phyloP scores from a whole-genome alignment of 2,329 filamentous ascomycete species.

The Phialocephala sp. region DNA sequence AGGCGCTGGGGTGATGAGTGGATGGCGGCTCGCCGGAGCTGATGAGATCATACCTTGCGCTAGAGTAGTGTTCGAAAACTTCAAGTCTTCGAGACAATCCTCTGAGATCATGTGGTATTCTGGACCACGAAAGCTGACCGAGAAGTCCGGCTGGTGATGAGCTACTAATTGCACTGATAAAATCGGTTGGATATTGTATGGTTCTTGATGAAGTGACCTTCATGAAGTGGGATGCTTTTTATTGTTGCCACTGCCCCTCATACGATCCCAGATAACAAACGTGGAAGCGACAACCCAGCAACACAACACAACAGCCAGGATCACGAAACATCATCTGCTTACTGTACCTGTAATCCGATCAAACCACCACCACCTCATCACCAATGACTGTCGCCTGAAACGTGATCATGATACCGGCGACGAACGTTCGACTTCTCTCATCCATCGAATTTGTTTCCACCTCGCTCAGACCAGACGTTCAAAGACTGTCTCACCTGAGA shows the following conservation, averaged over 20 bases:
- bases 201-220: background rate
- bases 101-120: conserved; percentile 4
- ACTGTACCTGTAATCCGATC: conserved; percentile 4
- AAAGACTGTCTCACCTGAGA: background rate
- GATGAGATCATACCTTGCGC: conserved; percentile 10
- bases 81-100: background rate
- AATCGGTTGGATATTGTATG: background rate
- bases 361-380: background rate
- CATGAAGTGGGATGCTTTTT: background rate
- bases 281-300: conserved; percentile 6
- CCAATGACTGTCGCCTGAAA: background rate
- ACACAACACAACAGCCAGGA: conserved; percentile 4
- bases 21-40: conserved; percentile 10
- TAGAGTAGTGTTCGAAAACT: conserved; percentile 3
- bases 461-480: background rate
- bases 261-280: conserved; percentile 1
- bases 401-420: conserved; percentile 1
- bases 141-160: background rate
- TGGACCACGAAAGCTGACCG: background rate
- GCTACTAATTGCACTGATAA: background rate
- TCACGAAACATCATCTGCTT: conserved; percentile 6
- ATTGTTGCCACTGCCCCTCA: conserved; percentile 1
- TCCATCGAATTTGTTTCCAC: background rate
- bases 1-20: conserved; percentile 1
- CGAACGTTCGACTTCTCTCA: background rate